Evolutionary conservation across 495 filamentous ascomycete genomes (phyloP).

Genomic region (Neurospora sublineolata): DNA sequence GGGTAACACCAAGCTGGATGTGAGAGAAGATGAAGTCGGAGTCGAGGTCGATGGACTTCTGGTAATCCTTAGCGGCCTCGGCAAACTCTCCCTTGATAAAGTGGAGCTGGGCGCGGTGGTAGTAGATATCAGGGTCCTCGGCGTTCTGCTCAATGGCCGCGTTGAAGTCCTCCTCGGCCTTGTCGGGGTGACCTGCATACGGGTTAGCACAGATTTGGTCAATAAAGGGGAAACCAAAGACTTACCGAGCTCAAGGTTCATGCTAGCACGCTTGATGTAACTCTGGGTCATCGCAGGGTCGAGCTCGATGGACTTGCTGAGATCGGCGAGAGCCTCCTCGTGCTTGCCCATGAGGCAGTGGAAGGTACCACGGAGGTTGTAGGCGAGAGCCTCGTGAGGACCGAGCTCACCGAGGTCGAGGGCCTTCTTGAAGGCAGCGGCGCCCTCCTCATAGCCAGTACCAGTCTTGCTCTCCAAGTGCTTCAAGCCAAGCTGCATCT

Average conservation of each 20-base stretch:
- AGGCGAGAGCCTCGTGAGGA: slow-evolving; percentile 76
- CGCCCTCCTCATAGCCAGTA: slow-evolving; percentile 81
- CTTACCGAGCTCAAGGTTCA: slow-evolving; percentile 90
- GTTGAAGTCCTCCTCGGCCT: slow-evolving; percentile 78
- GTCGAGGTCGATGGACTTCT: slow-evolving; percentile 97
- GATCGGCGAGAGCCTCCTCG: slow-evolving; percentile 63
- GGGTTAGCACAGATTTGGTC: slow-evolving; percentile 4
- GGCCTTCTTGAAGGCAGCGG: slow-evolving; percentile 74
- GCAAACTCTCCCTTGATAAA: slow-evolving; percentile 93
- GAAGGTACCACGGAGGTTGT: slow-evolving; percentile 95
- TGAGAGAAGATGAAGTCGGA: slow-evolving; percentile 95
- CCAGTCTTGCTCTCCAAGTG: slow-evolving; percentile 75
- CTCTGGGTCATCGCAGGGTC: slow-evolving; percentile 82
- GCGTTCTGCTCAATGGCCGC: slow-evolving; percentile 74
- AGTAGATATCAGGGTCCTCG: slow-evolving; percentile 94
- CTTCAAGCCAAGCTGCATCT: slow-evolving; percentile 68
- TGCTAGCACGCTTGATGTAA: slow-evolving; percentile 97
- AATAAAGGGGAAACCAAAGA: too few species aligned
- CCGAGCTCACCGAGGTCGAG: slow-evolving; percentile 66
- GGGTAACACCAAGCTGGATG: slow-evolving; percentile 97
- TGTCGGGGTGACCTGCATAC: slow-evolving; percentile 63
- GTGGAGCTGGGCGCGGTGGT: slow-evolving; percentile 96
- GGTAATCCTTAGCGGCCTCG: slow-evolving; percentile 94
- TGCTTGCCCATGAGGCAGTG: slow-evolving; percentile 86
- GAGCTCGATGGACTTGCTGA: slow-evolving; percentile 84